Percentiles rank a stretch among this genome's conserved stretches.
Conservation (phyloP, 2,329 filamentous ascomycete genomes). For the Byssochlamys sp. region DNA sequence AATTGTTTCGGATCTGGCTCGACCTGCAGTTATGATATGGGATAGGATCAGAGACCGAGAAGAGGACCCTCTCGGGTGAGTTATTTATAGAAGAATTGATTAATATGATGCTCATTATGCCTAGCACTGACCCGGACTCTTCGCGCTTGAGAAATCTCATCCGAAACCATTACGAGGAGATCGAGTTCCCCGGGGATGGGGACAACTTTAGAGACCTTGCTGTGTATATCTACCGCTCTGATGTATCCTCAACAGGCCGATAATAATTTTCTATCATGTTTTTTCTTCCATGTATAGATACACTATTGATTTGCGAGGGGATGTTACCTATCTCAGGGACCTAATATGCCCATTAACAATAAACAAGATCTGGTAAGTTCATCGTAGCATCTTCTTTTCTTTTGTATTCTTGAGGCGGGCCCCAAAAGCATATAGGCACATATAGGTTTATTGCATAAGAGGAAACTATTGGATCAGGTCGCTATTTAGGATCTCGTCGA, state of each 20-base stretch:
- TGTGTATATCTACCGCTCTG: constrained; percentile 49
- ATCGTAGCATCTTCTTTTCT: no score
- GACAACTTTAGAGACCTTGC: constrained; percentile 1
- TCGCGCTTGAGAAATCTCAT: constrained; percentile 1
- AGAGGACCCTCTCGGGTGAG: not conserved
- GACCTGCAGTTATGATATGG: constrained; percentile 20
- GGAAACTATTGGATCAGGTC: no score
- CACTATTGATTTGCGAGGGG: not conserved
- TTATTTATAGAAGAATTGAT: not conserved
- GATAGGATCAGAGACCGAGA: not conserved
- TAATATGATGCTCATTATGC: not conserved
- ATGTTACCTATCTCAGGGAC: not conserved
- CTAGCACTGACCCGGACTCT: constrained; percentile 2
- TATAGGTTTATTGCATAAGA: no score
- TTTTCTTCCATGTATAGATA: not conserved
- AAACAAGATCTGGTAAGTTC: no score
- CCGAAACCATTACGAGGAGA: constrained; percentile 1
- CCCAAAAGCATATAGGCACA: no score
- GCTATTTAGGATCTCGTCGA: no score
- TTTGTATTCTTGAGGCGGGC: no score
- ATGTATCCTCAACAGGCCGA: constrained; percentile 11
- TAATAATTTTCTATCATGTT: not conserved
- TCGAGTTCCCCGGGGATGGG: constrained; percentile 1
- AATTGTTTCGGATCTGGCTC: constrained; percentile 29
- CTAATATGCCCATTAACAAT: no score